Base-by-base conservation (phyloP, 768 basidiomycete species). In the Boletus pseudo-olivaceus region DNA sequence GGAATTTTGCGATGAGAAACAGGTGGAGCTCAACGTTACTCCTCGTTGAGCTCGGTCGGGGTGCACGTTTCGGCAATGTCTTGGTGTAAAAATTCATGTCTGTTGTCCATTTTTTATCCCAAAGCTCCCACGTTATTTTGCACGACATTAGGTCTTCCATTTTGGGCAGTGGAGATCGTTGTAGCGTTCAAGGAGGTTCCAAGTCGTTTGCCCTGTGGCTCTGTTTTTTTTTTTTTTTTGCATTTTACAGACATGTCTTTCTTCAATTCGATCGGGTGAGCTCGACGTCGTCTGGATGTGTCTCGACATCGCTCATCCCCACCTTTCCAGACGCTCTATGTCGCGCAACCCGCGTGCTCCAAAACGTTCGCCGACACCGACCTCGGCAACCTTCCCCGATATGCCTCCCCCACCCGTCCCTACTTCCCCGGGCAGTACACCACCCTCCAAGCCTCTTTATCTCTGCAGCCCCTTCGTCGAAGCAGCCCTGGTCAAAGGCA, bases 381-480 rank as follows among this genome's bases (percentile, higher is more conserved):
- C 86, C 5, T 86, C 87, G 5, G 76, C 82, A 6, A 80, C 82
- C 12, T 82, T 82, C 55, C 66, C 73, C 14, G 79, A 80, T 41
- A 74, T 75, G 44, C 71, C 71, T 29, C 67, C 78, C 38, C 74
- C 74, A 20, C 76, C 71, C 32, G 64, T 70, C 7, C 75, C 76
- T 2, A 66, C 75, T 4, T 76, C 78, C 12, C 78, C 78, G 7
- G 54, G 62, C 19, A 59, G 48, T 42, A 43, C 58, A 17, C 35
- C 38, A 5, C 50, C 57, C 3, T 57, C 62, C 20, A 91, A 90
- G 59, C 88, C 90, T 1, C 75, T 98, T 17, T 97, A 96, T 67
- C 80, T 98, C 11, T 96, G 89, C 71, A 89, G 90, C 50, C 95
- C 95, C 4, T 98, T 98, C 70, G 92, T 90, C 51, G 94, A 96